Evolutionary conservation across 164 flowering plant genomes (phyloP), one percentile per base, ranked within the genome.

Genomic region (Santalum album): DNA sequence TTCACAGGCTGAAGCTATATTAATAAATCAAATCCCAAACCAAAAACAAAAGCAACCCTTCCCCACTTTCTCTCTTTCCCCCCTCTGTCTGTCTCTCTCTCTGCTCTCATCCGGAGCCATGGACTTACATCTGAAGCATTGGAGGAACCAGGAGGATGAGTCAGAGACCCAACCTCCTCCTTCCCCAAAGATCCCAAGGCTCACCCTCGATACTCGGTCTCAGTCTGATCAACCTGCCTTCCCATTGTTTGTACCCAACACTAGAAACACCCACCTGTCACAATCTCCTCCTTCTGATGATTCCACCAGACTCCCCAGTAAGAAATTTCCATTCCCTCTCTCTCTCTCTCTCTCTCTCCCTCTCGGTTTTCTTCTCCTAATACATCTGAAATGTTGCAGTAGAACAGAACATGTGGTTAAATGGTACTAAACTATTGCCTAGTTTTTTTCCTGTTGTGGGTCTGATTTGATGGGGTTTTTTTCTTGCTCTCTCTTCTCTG

Each of bases 81-180:
- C 57, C 52, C 67, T 61, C 69, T 45, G 48, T 60, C 60, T 57
- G n/a, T 58, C 43, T 66, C 59, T 64, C 49, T 66, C 65, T 56
- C 68, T 65, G 47, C 39, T n/a, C 25, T 22, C 5, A 5, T 23
- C 23, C 5, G 25, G 11, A 23, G 2, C 49, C 44, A 88, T 88
- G 96, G 94, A 85, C 75, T 88, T 74, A 65, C 63, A 77, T 54
- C 81, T 77, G 81, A 80, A 75, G 73, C 86, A 77, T 66, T 81
- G 96, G 92, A 80, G 78, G 67, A 69, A 56, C 54, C 69, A 78
- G 63, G 5, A n/a, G 38, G 65, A 75, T 54, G 75, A 82, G 84
- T 79, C 83, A 76, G 86, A 78, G 24, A 71, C 65, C 46, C 66
- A 49, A 54, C 69, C 73, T 51, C 59, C 77, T 70, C 68, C 75